Base-by-base conservation (phyloP, 192 early-diverging fungal genomes). In the Linderina pennispora region DNA sequence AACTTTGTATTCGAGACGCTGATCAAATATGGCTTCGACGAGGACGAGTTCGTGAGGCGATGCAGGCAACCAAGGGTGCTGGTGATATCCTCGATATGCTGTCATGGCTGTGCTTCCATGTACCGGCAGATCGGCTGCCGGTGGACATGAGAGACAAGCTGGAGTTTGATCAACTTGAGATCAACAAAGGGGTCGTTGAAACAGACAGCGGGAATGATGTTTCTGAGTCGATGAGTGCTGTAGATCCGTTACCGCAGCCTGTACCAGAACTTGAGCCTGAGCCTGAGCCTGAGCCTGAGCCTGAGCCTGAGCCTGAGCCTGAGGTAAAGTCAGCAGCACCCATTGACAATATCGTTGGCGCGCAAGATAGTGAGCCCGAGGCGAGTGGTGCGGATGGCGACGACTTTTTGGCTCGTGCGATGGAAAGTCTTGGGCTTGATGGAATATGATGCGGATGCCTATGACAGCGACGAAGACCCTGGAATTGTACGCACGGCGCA, bases 141-240 rank as follows among this genome's bases (percentile, higher is more conserved):
- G 37, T 23, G 0, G 50, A 53, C 36, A 65, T 65, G 62, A 53
- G 62, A 24, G 62, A 65, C 15, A 65, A 58, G 41, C 41, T 53
- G 11, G 62, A 65, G 45, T 45, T 39, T 11, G 17, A 16, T 9
- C 10, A 16, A 9, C 4, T 15, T 4, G 35, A 5, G 10, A 10
- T 36, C 14, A n/a, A 15, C 3, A 16, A 3, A 4, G 3, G 35
- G 14, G 16, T 9, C 35, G 14, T 15, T 5, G 14, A 4, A 10
- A 15, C 11, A 31, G 15, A 16, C 11, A 21, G 15, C 17, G 25
- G 14, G 19, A 28, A 15, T 18, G 18, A 37, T 17, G 34, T 17
- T 15, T 18, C 16, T 23, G 3, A 10, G 4, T 8, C 33, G 21
- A 26, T 4, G 8, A 4, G 22, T 33, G 35, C 35, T 4, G 37